Base-by-base conservation (phyloP, 306 rosid species). In the Senna tora region DNA sequence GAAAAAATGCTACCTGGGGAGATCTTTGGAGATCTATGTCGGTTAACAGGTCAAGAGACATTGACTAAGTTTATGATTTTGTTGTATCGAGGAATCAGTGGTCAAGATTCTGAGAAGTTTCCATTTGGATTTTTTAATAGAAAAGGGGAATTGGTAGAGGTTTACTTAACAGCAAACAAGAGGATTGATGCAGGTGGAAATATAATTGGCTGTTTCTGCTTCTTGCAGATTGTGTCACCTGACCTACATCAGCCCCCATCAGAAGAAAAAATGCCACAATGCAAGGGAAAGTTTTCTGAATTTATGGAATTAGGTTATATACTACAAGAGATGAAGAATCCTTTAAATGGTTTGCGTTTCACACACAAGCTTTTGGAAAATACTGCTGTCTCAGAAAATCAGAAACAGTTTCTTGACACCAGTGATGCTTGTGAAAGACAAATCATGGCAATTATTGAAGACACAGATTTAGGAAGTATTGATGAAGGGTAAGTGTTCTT, bases 351-450 rank as follows among this genome's bases (percentile, higher is more conserved):
- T 38, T 79, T 92, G 32, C 85, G 84, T 42, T 90, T 90, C 63
- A 76, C 93, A 3, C 95, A 82, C 78, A 83, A 79, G 51, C 96
- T 92, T 58, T 64, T 92, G 38, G 84, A 75, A 65, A 79, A 68
- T 36, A 82, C 92, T 41, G 66, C 33, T 16, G 43, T 92, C 64
- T 80, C 96, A 9, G 96, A 88, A 74, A 75, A 74, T 50, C 98
- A 92, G 84, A 92, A 92, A 77, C 96, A 85, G 28, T 88, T 90
- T 73, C 96, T 92, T 49, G 90, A 82, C 25, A 91, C 90, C 56
- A 87, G 96, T 67, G 80, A 71, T 72, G 96, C 98, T 11, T 92
- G 98, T 69, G 96, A 88, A 80, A 88, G 92, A 72, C 98, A 92
- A 56, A 84, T 92, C 75, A 77, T 72, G 90, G 49, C 85, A 65